These are phyloP conservation scores for Astraeus odoratus DNA, from an alignment of 768 basidiomycete genomes.

Conservation along the genomic window DNA sequence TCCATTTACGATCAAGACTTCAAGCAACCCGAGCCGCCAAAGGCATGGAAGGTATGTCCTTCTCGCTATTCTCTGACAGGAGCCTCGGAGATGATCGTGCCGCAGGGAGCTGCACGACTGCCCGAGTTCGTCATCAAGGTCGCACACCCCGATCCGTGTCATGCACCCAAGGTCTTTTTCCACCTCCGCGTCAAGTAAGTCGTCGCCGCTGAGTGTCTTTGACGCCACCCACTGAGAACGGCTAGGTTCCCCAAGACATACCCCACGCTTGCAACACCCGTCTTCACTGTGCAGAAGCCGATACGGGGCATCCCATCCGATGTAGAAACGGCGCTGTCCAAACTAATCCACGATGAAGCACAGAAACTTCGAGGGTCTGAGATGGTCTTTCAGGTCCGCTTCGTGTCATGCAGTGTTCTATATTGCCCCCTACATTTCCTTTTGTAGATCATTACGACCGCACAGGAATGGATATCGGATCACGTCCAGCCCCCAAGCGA, in stretches of 20 bases:
- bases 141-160: slow-evolving; percentile 51
- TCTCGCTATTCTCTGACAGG: slow-evolving; percentile 7
- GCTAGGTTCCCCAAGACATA: slow-evolving; percentile 76
- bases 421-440: slow-evolving; percentile 1
- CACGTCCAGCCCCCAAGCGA: slow-evolving; percentile 54
- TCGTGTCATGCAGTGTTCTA: neutral
- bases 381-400: slow-evolving; percentile 69
- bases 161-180: slow-evolving; percentile 53
- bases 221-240: neutral
- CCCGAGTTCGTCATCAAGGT: slow-evolving; percentile 76
- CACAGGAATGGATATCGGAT: slow-evolving; percentile 63
- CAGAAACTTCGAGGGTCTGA: slow-evolving; percentile 61
- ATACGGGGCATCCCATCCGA: slow-evolving; percentile 49
- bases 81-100: slow-evolving; percentile 1
- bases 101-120: slow-evolving; percentile 57
- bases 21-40: slow-evolving; percentile 63
- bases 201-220: slow-evolving; percentile 2
- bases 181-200: slow-evolving; percentile 65
- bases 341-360: slow-evolving; percentile 57
- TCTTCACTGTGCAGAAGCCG: slow-evolving; percentile 63
- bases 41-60: slow-evolving; percentile 68
- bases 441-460: slow-evolving; percentile 53
- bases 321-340: slow-evolving; percentile 50
- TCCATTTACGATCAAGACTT: slow-evolving; percentile 81
- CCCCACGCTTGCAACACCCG: slow-evolving; percentile 62